Conservation (phyloP, 225 moss, liverwort and hornwort genomes). For the Ulota crispa region DNA sequence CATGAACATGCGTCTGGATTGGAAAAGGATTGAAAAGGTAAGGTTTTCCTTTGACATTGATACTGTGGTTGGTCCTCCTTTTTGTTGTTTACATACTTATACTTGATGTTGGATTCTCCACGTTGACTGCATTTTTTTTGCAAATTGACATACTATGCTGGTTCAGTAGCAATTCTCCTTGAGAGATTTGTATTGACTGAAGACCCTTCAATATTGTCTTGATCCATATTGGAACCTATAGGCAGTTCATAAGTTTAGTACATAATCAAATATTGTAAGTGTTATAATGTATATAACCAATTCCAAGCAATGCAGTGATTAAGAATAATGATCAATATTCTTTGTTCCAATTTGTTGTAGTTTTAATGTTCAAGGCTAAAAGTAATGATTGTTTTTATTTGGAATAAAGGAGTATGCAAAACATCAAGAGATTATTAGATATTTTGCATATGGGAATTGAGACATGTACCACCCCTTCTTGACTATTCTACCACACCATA, state of each 20-base stretch:
- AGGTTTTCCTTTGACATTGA: neutral
- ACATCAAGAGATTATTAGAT: no score
- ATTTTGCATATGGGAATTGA: no score
- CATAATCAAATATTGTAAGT: no score
- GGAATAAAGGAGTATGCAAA: no score
- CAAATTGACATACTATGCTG: rapidly evolving
- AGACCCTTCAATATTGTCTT: rapidly evolving
- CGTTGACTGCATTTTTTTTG: neutral
- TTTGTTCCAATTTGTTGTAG: no score
- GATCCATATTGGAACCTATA: neutral
- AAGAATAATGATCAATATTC: no score
- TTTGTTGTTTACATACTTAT: conserved; percentile 14
- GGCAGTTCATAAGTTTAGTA: neutral
- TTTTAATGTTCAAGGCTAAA: no score
- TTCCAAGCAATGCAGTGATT: no score
- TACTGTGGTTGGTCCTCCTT: neutral
- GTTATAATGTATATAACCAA: no score
- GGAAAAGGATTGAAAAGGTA: neutral
- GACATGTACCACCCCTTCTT: no score
- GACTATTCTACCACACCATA: no score
- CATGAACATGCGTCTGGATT: neutral
- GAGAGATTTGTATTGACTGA: neutral
- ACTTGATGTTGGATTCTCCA: neutral
- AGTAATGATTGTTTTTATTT: no score
- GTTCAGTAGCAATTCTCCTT: neutral